Percentiles rank a stretch among this genome's conserved stretches.
These are phyloP conservation scores for Orychophragmus violaceus DNA, from an alignment of 345 rosid species.

Conservation along the genomic window DNA sequence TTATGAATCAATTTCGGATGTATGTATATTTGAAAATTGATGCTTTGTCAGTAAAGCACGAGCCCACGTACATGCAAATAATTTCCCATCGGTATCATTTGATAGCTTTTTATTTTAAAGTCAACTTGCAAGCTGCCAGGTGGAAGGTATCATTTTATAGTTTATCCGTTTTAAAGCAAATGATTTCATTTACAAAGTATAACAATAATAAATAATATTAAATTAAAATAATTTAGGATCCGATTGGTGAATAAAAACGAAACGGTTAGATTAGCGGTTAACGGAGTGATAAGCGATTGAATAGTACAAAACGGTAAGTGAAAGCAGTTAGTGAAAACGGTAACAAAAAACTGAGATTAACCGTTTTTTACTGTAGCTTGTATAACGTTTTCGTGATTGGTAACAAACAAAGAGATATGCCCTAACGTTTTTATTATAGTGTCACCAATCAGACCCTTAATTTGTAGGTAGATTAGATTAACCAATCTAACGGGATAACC, in stretches of 20 bases:
- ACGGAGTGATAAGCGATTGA: too few relatives aligned
- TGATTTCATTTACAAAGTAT: neutral
- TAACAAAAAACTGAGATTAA: too few relatives aligned
- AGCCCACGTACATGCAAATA: neutral
- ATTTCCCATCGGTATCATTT: neutral
- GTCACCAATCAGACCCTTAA: too few relatives aligned
- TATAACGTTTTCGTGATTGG: too few relatives aligned
- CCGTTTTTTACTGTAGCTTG: too few relatives aligned
- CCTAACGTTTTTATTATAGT: too few relatives aligned
- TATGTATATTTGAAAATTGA: neutral
- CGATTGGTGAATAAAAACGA: too few relatives aligned
- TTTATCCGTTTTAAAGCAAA: neutral
- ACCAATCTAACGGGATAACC: neutral
- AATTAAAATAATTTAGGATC: too few relatives aligned
- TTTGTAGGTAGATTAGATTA: neutral
- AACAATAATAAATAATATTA: neutral
- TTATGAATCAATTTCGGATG: neutral
- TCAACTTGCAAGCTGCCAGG: neutral
- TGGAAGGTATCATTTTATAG: neutral
- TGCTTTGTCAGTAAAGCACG: slow-evolving; percentile 1
- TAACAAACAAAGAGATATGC: too few relatives aligned
- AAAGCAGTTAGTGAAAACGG: too few relatives aligned
- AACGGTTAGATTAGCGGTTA: too few relatives aligned
- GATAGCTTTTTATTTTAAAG: neutral
- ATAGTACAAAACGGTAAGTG: too few relatives aligned